Base-by-base conservation (phyloP, 768 basidiomycete genomes). In the Naganishia kalamii region DNA sequence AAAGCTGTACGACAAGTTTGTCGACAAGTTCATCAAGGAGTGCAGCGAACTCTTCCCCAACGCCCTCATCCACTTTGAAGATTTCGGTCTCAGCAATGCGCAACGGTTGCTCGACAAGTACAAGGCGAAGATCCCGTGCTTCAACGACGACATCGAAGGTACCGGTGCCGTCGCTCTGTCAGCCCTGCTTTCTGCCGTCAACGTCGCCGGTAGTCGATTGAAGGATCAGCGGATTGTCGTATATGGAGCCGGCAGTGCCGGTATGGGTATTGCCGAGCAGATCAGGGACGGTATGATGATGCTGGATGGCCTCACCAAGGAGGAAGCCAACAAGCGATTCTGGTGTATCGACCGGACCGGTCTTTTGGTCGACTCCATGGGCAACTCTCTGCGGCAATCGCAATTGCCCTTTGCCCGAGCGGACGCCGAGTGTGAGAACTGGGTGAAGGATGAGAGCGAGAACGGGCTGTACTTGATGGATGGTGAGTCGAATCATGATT, bases 211-310 rank as follows among this genome's bases (percentile, higher is more conserved):
- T 59, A 64, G 27, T 41, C 82, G 83, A 70, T 81, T 93, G 40
- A 79, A 83, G 7, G 87, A 89, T 64, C 90, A 92, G 74, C 84
- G 88, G 6, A 85, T 85, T 72, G 80, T 91, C 66, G 82, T 92
- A 62, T 88, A 87, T 74, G 90, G 90, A 13, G 86, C 88, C 0
- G 90, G 80, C 37, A 75, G 72, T 0, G 90, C 90, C 0, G 90
- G 91, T 0, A 81, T 89, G 62, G 91, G 91, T 17, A 69, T 72
- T 40, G 71, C 71, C 23, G 60, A 69, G 23, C 71, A 72, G 63
- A 72, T 92, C 60, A 84, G 88, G 17, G 88, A 88, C 69, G 90
- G 88, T 4, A 85, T 91, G 64, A 82, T 87, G 62, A 74, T 84
- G 49, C 72, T 79, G 30, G 81, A 78, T 25, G 81, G 81, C 0